phyloP scores from a whole-genome alignment of 1,284 basidiomycete genomes.

The Peniophora sp. region DNA sequence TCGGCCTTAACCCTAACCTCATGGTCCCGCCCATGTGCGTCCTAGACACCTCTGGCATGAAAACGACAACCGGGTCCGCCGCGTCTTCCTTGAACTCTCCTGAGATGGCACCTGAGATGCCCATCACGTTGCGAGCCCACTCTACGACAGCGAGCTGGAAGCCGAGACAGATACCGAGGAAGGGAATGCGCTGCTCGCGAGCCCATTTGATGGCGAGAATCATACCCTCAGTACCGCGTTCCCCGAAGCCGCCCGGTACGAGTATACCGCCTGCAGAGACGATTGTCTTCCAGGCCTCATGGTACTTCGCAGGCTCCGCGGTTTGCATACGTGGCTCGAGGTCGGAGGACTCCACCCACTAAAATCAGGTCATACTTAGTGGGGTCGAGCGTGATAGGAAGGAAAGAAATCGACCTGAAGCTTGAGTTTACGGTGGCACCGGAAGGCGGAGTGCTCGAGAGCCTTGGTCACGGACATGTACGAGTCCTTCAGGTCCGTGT shows the following conservation, averaged over 20 bases:
- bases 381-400: conserved; percentile 5
- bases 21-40: conserved; percentile 99
- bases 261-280: conserved; percentile 91
- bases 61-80: conserved; percentile 78
- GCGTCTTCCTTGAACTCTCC: conserved; percentile 66
- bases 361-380: not conserved
- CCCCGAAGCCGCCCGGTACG: conserved; percentile 93
- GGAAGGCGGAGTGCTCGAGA: conserved; percentile 93
- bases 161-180: conserved; percentile 94
- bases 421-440: conserved; percentile 78
- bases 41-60: conserved; percentile 98
- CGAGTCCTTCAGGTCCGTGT: conserved; percentile 94
- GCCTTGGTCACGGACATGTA: conserved; percentile 99
- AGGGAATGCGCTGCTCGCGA: conserved; percentile 90
- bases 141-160: conserved; percentile 98
- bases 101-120: conserved; percentile 77
- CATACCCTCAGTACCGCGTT: conserved; percentile 96
- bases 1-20: conserved; percentile 92
- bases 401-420: conserved; percentile 50
- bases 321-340: conserved; percentile 79
- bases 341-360: conserved; percentile 98
- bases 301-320: conserved; percentile 81
- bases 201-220: conserved; percentile 96
- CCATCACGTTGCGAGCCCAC: conserved; percentile 85
- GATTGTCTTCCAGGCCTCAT: conserved; percentile 91